These are phyloP conservation scores for Aspergillus incahuasiensis DNA, from an alignment of 495 filamentous ascomycete species.

Conservation along the genomic window DNA sequence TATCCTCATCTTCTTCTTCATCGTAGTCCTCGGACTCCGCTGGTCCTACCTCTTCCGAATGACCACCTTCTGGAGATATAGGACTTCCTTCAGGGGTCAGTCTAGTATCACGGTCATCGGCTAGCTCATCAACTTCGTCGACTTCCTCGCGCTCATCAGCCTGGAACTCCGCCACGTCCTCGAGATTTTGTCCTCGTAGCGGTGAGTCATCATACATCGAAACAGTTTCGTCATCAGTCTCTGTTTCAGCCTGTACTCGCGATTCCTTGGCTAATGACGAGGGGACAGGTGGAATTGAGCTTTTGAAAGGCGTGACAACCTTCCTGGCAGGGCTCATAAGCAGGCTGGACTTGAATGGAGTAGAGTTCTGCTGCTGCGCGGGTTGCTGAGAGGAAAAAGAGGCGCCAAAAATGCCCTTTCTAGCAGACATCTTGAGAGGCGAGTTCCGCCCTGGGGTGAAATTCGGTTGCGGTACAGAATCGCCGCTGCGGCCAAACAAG, in stretches of 20 bases:
- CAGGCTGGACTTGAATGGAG: slow-evolving; percentile 34
- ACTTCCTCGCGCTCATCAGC: not conserved
- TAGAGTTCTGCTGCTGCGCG: slow-evolving; percentile 24
- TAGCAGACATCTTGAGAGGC: slow-evolving; percentile 44
- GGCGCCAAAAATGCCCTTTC: slow-evolving; percentile 35
- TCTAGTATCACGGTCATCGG: not conserved
- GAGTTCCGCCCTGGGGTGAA: slow-evolving; percentile 27
- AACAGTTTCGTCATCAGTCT: slow-evolving; percentile 3
- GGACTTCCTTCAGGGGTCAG: not conserved
- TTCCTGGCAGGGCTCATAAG: slow-evolving; percentile 44
- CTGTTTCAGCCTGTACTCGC: not conserved
- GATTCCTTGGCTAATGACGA: slow-evolving; percentile 10
- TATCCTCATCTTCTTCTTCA: slow-evolving; percentile 2
- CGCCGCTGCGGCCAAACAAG: slow-evolving; percentile 19
- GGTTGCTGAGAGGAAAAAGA: slow-evolving; percentile 25
- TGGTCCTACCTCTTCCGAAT: not conserved
- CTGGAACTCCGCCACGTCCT: slow-evolving; percentile 5
- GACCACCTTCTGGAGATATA: not conserved
- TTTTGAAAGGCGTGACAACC: slow-evolving; percentile 37
- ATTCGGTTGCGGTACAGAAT: slow-evolving; percentile 21
- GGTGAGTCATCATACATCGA: slow-evolving; percentile 13
- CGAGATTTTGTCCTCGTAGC: slow-evolving; percentile 4
- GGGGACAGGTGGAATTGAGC: slow-evolving; percentile 20
- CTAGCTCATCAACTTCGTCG: not conserved
- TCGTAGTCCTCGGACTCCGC: not conserved